Evolutionary conservation across 140 eudicot genomes (phyloP).

Genomic region (Flaveria floridana): DNA sequence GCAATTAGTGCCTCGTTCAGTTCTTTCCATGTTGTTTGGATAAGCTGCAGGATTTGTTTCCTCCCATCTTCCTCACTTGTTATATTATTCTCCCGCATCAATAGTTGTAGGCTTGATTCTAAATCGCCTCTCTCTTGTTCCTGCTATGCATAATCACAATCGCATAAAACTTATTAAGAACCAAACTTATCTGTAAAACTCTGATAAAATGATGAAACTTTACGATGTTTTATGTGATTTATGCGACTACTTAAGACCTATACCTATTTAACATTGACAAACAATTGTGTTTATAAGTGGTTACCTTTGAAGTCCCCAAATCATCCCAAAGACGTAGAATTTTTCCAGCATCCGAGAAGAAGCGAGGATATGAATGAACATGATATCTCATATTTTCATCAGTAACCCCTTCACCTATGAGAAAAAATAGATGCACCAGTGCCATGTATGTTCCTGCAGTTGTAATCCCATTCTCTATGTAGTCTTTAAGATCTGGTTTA

Average conservation of each 20-base stretch:
- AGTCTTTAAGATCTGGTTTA: constrained; percentile 47
- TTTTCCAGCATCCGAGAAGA: constrained; percentile 48
- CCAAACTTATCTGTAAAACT: not conserved
- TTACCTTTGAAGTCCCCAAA: constrained; percentile 62
- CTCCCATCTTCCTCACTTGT: constrained; percentile 41
- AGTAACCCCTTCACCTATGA: constrained; percentile 50
- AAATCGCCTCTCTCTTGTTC: constrained; percentile 60
- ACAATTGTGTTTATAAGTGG: not conserved
- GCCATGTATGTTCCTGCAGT: constrained; percentile 66
- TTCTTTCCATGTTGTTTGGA: constrained; percentile 44
- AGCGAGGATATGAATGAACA: constrained; percentile 45
- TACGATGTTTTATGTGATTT: not conserved
- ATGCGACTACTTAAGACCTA: not conserved
- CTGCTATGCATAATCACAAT: constrained; percentile 33
- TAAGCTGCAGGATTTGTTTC: constrained; percentile 33
- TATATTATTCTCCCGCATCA: constrained; percentile 43
- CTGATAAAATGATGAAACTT: not conserved
- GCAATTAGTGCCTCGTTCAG: constrained; percentile 37
- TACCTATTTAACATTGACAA: not conserved
- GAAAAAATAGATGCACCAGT: constrained; percentile 53
- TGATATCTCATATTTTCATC: constrained; percentile 24
- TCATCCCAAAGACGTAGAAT: constrained; percentile 80
- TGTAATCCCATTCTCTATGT: constrained; percentile 53
- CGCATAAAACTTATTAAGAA: not conserved
- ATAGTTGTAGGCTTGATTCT: constrained; percentile 46